These are phyloP conservation scores for Sinapis alba DNA, from an alignment of 441 rosid species.

Conservation along the genomic window DNA sequence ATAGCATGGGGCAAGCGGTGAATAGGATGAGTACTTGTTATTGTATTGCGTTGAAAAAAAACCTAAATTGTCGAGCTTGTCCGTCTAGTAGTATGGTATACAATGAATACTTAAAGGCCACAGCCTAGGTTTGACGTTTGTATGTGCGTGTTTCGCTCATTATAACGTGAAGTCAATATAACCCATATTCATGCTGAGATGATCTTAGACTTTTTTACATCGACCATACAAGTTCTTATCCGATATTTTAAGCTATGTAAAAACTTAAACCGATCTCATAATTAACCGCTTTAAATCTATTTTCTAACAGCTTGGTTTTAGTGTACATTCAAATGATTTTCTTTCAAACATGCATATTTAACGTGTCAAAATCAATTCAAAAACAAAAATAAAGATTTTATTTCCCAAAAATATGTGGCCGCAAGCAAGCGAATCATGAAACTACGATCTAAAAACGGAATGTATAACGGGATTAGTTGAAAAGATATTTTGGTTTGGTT, in stretches of 20 bases:
- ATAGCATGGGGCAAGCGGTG: slow-evolving; percentile 13
- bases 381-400: background rate
- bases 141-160: background rate
- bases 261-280: background rate
- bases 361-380: background rate
- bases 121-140: slow-evolving; percentile 4
- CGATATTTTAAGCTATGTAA: no score
- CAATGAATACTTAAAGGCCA: background rate
- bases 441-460: background rate
- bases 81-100: background rate
- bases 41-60: background rate
- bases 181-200: background rate
- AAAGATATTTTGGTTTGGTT: background rate
- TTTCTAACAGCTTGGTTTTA: background rate
- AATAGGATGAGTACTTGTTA: background rate
- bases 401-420: background rate
- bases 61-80: background rate
- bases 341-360: background rate
- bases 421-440: background rate
- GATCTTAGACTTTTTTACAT: slow-evolving; percentile 1
- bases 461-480: background rate
- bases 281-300: background rate
- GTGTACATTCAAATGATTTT: background rate
- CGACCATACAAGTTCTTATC: background rate
- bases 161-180: background rate